Conservation (phyloP, 345 rosid genomes). For the Gossypium longicalyx region DNA sequence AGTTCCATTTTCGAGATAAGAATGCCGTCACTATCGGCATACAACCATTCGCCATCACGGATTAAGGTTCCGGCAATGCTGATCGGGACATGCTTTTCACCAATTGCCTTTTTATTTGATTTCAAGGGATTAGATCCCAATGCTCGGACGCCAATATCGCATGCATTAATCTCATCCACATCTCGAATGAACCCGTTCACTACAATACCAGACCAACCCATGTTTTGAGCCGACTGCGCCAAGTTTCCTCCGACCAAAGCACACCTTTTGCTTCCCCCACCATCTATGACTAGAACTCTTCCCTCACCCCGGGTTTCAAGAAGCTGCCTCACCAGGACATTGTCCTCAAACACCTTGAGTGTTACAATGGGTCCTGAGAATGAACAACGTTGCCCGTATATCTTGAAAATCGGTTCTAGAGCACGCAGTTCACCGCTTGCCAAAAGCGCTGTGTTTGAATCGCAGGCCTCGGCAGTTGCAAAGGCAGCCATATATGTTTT, state of each 20-base stretch:
- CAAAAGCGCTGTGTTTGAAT: conserved; percentile 54
- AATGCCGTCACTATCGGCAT: conserved; percentile 80
- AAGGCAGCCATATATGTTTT: conserved; percentile 36
- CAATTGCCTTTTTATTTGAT: conserved; percentile 68
- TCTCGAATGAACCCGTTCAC: conserved; percentile 83
- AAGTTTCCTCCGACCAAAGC: conserved; percentile 80
- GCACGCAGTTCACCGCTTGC: conserved; percentile 63
- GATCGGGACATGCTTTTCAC: conserved; percentile 62
- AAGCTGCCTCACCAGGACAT: conserved; percentile 64
- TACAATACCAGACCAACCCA: conserved; percentile 79
- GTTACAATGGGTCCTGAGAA: conserved; percentile 80
- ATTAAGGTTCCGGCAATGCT: conserved; percentile 57
- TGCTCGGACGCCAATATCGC: conserved; percentile 76
- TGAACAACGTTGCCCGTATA: conserved; percentile 57
- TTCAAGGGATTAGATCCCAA: conserved; percentile 76
- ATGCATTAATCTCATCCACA: conserved; percentile 74
- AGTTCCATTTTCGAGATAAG: conserved; percentile 61
- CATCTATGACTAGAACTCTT: conserved; percentile 71
- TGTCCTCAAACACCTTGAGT: conserved; percentile 82
- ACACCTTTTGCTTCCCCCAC: conserved; percentile 87
- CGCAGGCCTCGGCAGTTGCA: conserved; percentile 85
- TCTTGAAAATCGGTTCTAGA: conserved; percentile 63
- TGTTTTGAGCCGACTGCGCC: conserved; percentile 66
- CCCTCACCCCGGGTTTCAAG: conserved; percentile 80
- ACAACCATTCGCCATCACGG: conserved; percentile 78